phyloP scores from a whole-genome alignment of 1,284 basidiomycete genomes.

The Leccinum pachyderme region DNA sequence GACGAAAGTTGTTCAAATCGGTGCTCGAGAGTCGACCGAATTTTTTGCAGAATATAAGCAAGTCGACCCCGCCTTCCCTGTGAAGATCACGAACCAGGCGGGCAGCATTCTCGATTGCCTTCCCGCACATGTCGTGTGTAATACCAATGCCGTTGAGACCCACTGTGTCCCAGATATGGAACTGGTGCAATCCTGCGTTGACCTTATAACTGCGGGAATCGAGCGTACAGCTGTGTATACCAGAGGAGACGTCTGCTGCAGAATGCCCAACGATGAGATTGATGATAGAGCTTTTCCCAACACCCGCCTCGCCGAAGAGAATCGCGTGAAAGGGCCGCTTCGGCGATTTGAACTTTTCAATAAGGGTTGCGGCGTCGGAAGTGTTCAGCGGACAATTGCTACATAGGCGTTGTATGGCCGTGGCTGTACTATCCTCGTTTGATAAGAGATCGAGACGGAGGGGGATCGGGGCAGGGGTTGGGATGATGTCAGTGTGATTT shows the following conservation, averaged over 20 bases:
- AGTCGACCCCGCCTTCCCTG: constrained; percentile 31
- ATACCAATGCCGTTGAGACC: constrained; percentile 21
- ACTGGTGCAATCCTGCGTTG: constrained; percentile 18
- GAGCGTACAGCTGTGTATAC: constrained; percentile 24
- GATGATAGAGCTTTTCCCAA: constrained; percentile 31
- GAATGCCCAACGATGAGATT: constrained; percentile 23
- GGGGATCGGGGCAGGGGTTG: constrained; percentile 2
- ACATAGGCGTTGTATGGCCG: constrained; percentile 8
- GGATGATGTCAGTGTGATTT: constrained; percentile 3
- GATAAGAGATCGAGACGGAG: constrained; percentile 19
- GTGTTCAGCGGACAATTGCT: constrained; percentile 14
- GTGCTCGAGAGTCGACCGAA: constrained; percentile 27
- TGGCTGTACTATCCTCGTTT: not conserved
- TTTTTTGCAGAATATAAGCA: constrained; percentile 40
- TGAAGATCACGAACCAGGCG: constrained; percentile 33
- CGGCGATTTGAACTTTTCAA: constrained; percentile 17
- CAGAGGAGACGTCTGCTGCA: constrained; percentile 16
- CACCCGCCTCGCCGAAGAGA: constrained; percentile 31
- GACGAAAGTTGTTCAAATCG: constrained; percentile 30
- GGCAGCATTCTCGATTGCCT: constrained; percentile 36
- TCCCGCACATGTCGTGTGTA: constrained; percentile 12
- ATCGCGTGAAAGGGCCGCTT: constrained; percentile 17
- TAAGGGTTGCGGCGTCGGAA: constrained; percentile 11
- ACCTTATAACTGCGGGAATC: constrained; percentile 18
- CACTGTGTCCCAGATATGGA: constrained; percentile 39